A percentile compares a stretch with the other conserved stretches of the same genome.
These are phyloP conservation scores for Claviceps sp. DNA, from an alignment of 2,329 filamentous ascomycete species.

Conservation along the genomic window DNA sequence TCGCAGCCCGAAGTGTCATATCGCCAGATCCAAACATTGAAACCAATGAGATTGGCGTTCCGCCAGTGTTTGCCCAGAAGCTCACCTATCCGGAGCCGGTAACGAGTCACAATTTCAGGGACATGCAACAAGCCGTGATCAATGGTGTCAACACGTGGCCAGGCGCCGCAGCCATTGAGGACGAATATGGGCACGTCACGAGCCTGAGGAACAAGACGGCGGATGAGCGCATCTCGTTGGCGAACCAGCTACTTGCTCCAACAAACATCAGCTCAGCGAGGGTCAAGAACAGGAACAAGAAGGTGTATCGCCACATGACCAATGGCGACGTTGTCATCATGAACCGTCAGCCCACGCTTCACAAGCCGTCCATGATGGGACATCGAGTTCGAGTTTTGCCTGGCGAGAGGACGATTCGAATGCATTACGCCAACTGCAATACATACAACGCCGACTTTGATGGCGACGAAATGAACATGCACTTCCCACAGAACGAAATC, in stretches of 20 bases:
- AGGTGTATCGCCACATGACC: constrained; percentile 88
- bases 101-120: constrained; percentile 91
- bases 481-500: constrained; percentile 95
- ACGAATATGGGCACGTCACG: constrained; percentile 84
- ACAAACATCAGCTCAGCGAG: constrained; percentile 59
- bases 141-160: constrained; percentile 93
- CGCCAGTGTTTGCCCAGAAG: constrained; percentile 93
- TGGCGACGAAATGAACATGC: constrained; percentile 99
- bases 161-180: constrained; percentile 86
- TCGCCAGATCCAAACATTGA: constrained; percentile 98
- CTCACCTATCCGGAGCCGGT: constrained; percentile 95
- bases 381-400: constrained; percentile 85
- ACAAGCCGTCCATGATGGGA: constrained; percentile 98
- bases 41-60: constrained; percentile 96
- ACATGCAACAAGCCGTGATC: constrained; percentile 89
- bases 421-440: constrained; percentile 99
- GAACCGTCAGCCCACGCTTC: constrained; percentile 95
- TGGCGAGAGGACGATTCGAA: constrained; percentile 92
- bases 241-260: constrained; percentile 84
- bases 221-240: constrained; percentile 78
- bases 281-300: constrained; percentile 90
- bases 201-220: constrained; percentile 75
- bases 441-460: constrained; percentile 99
- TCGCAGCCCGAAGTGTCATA: constrained; percentile 92
- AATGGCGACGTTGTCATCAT: constrained; percentile 96